Evolutionary conservation across 352 stramenopile species (phyloP).

Genomic region (Phytophthora idaei): DNA sequence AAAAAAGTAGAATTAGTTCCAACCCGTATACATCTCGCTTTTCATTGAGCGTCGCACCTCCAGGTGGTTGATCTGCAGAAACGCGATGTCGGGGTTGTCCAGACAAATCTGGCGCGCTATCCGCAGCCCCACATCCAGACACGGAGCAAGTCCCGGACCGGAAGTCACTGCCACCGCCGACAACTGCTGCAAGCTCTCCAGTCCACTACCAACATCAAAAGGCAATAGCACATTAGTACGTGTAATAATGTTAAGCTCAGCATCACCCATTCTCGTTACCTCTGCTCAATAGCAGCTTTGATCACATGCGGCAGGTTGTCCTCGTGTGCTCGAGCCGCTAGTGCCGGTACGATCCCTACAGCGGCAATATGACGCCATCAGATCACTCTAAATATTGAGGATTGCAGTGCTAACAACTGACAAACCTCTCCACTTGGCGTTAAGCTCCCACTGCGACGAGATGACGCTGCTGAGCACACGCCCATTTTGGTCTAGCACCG

Average conservation of each 20-base stretch:
- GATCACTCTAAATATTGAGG: constrained; percentile 3
- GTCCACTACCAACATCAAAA: constrained; percentile 43
- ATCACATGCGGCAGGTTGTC: constrained; percentile 96
- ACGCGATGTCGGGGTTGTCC: constrained; percentile 87
- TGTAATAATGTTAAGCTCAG: background rate
- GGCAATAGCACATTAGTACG: background rate
- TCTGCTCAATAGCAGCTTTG: constrained; percentile 87
- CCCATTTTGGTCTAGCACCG: constrained; percentile 90
- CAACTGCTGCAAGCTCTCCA: constrained; percentile 81
- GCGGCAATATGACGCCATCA: background rate
- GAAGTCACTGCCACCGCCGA: constrained; percentile 96
- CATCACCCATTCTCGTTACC: constrained; percentile 40
- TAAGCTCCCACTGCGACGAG: constrained; percentile 93
- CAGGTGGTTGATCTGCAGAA: constrained; percentile 97
- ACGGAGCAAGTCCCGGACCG: constrained; percentile 97
- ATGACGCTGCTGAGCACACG: constrained; percentile 93
- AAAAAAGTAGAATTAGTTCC: constrained; percentile 2
- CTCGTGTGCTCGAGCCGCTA: constrained; percentile 94
- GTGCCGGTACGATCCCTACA: constrained; percentile 94
- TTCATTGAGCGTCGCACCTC: constrained; percentile 58
- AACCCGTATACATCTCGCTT: background rate
- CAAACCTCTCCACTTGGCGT: constrained; percentile 83
- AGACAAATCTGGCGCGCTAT: constrained; percentile 83
- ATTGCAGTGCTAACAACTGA: background rate
- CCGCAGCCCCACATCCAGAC: constrained; percentile 94